phyloP scores from a whole-genome alignment of 2,329 filamentous ascomycete genomes.

The Scedosporium dehoogii region DNA sequence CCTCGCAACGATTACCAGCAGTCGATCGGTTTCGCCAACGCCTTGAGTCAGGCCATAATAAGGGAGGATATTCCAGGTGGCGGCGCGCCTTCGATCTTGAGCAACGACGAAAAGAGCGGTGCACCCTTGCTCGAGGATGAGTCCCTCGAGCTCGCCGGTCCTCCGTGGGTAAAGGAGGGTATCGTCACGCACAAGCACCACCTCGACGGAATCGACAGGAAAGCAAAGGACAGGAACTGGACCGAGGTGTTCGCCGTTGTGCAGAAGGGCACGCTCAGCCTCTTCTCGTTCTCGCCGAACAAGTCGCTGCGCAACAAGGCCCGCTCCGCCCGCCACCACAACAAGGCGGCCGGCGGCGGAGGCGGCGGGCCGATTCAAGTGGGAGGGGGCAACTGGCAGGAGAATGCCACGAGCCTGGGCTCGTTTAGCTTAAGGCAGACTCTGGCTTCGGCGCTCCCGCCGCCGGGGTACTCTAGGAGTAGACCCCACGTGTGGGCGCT shows the following conservation, averaged over 20 bases:
- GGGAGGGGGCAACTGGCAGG: constrained; percentile 95
- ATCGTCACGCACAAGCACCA: constrained; percentile 95
- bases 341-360: constrained; percentile 10
- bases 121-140: constrained; percentile 80
- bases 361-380: constrained; percentile 50
- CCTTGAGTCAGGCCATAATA: constrained; percentile 91
- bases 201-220: constrained; percentile 80
- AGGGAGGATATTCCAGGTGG: constrained; percentile 53
- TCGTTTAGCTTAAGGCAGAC: constrained; percentile 84
- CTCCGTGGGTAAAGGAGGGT: constrained; percentile 98
- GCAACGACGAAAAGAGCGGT: constrained; percentile 47
- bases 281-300: constrained; percentile 85
- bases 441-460: constrained; percentile 78
- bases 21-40: constrained; percentile 95
- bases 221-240: constrained; percentile 91
- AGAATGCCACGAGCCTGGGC: constrained; percentile 84
- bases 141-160: constrained; percentile 77
- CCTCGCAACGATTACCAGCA: constrained; percentile 80
- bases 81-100: constrained; percentile 38
- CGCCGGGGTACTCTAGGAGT: constrained; percentile 85
- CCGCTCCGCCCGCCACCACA: constrained; percentile 37
- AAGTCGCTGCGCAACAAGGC: constrained; percentile 57
- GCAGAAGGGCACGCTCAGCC: constrained; percentile 84
- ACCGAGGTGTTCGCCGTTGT: constrained; percentile 91
- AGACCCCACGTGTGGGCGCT: constrained; percentile 91